These are phyloP conservation scores for Fomitopsis betulina DNA, from an alignment of 1,284 basidiomycete species.

Conservation along the genomic window DNA sequence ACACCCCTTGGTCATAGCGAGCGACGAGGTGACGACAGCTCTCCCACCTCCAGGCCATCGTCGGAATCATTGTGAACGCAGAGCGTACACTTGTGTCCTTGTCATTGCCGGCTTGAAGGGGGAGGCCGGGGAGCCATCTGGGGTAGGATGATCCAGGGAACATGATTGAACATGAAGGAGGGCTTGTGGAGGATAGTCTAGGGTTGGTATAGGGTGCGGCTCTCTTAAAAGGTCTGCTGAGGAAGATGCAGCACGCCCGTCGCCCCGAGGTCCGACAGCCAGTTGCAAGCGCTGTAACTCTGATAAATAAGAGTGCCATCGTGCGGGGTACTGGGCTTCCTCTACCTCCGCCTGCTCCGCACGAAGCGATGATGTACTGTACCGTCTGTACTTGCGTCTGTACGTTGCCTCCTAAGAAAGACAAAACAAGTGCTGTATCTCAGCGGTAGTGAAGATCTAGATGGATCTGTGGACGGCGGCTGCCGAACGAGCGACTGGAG, in stretches of 20 bases:
- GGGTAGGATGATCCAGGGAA: too few relatives aligned
- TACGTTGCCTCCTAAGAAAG: not conserved
- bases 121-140: too few relatives aligned
- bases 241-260: conserved; percentile 1
- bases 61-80: too few relatives aligned
- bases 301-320: not conserved
- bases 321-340: not conserved
- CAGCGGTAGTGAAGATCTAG: not conserved
- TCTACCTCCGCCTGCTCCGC: not conserved
- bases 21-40: too few relatives aligned
- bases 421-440: not conserved
- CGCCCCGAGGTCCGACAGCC: conserved; percentile 3
- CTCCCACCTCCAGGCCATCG: too few relatives aligned
- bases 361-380: not conserved
- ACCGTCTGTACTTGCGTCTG: not conserved
- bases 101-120: too few relatives aligned
- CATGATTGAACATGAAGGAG: too few relatives aligned
- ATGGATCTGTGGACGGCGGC: not conserved
- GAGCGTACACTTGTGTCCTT: too few relatives aligned
- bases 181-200: not conserved
- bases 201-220: not conserved
- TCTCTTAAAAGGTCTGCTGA: not conserved
- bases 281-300: conserved; percentile 1
- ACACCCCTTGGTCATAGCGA: too few relatives aligned
- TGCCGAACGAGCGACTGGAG: not conserved